These are phyloP conservation scores for Perilla frutescens DNA, from an alignment of 257 asterid genomes.

Conservation along the genomic window DNA sequence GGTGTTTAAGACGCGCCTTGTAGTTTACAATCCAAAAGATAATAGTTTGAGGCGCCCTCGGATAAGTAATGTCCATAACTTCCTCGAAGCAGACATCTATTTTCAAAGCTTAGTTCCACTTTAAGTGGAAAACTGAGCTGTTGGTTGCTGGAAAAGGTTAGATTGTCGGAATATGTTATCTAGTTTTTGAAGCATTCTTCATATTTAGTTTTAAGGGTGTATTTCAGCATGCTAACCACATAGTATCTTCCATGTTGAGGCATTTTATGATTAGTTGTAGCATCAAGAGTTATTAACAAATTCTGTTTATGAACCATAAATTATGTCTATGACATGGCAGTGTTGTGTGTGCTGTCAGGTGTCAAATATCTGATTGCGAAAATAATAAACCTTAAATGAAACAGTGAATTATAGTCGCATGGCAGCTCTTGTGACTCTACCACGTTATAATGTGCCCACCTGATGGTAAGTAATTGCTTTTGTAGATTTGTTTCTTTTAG, in stretches of 20 bases:
- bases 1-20: conserved; percentile 29
- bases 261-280: background rate
- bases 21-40: conserved; percentile 45
- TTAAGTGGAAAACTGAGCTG: background rate
- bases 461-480: too few relatives aligned
- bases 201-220: background rate
- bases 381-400: too few relatives aligned
- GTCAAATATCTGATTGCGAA: too few relatives aligned
- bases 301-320: too few relatives aligned
- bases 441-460: too few relatives aligned
- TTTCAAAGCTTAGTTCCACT: conserved; percentile 57
- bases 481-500: too few relatives aligned
- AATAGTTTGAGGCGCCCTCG: conserved; percentile 32
- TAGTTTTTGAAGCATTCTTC: background rate
- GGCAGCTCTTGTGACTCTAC: too few relatives aligned
- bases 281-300: background rate
- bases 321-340: too few relatives aligned
- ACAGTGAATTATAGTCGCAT: too few relatives aligned
- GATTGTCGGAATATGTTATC: too few relatives aligned
- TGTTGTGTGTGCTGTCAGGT: too few relatives aligned
- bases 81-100: conserved; percentile 44
- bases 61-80: conserved; percentile 13
- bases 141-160: conserved; percentile 3
- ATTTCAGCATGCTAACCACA: background rate
- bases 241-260: background rate